phyloP scores from a whole-genome alignment of 352 stramenopile species.

The Phytophthora idaei region DNA sequence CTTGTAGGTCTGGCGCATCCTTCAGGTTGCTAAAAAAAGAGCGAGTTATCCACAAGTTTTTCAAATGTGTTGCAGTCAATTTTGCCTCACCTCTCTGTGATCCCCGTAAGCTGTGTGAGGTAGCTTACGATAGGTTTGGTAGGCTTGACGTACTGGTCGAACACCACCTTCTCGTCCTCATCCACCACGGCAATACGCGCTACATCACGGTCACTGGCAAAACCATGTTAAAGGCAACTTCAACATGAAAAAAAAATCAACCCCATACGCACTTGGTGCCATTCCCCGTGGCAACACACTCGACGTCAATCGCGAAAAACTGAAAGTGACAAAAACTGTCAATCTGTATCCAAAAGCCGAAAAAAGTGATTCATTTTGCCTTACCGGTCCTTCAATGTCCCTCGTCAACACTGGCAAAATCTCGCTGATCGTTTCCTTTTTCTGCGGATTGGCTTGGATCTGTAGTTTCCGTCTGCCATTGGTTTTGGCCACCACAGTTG shows the following conservation, averaged over 20 bases:
- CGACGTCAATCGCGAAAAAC: conserved; percentile 94
- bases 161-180: conserved; percentile 85
- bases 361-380: conserved; percentile 7
- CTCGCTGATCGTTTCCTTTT: conserved; percentile 77
- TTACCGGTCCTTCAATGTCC: conserved; percentile 79
- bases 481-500: conserved; percentile 11
- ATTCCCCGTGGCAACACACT: conserved; percentile 91
- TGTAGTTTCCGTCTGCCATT: conserved; percentile 45
- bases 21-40: conserved; percentile 57
- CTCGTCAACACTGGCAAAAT: conserved; percentile 76
- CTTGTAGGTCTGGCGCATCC: conserved; percentile 65
- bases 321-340: conserved; percentile 20
- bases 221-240: background rate
- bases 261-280: conserved; percentile 61
- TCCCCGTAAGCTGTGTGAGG: conserved; percentile 91
- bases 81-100: conserved; percentile 67
- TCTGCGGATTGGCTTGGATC: conserved; percentile 71
- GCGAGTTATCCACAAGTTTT: background rate
- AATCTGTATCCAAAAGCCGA: background rate
- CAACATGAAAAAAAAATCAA: conserved; percentile 3
- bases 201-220: conserved; percentile 84
- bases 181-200: conserved; percentile 91
- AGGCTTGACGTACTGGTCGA: conserved; percentile 88
- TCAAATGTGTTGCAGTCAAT: background rate
- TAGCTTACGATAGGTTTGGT: conserved; percentile 90